A percentile compares a stretch with the other conserved stretches of the same genome.
These are phyloP conservation scores for Alternaria conjuncta DNA, from an alignment of 2,329 filamentous ascomycete species.

Conservation along the genomic window DNA sequence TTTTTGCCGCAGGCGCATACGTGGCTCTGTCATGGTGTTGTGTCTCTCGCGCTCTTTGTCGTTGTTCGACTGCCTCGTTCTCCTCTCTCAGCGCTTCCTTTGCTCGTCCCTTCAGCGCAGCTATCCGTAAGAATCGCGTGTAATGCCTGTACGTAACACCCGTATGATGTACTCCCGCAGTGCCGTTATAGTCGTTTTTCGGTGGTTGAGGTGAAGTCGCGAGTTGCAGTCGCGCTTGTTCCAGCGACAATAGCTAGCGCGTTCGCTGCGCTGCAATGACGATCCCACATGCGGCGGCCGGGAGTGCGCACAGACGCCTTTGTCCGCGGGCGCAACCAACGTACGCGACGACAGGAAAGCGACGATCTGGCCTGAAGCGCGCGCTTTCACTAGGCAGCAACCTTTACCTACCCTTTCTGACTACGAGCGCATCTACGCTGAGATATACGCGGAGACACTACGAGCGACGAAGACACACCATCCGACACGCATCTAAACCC, in stretches of 20 bases:
- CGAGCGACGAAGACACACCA: background rate
- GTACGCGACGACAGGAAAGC: background rate
- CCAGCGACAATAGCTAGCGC: background rate
- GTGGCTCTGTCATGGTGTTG: constrained; percentile 55
- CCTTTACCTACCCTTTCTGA: too few species aligned
- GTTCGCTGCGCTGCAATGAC: constrained; percentile 5
- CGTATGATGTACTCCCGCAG: background rate
- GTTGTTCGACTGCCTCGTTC: background rate
- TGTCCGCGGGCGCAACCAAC: background rate
- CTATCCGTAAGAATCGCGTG: background rate
- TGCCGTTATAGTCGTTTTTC: too few species aligned
- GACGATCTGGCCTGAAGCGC: background rate
- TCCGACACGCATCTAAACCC: background rate
- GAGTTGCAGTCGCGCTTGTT: background rate
- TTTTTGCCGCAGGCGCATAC: constrained; percentile 56
- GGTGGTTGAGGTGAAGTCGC: background rate
- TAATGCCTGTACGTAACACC: accelerated
- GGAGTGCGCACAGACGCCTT: constrained; percentile 13
- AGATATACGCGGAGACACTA: background rate
- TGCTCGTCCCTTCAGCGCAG: background rate
- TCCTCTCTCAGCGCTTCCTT: background rate
- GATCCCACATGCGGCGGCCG: constrained; percentile 1
- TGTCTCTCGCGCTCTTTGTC: background rate
- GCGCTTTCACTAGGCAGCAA: background rate
- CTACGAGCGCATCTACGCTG: too few species aligned